These are phyloP conservation scores for Aspergillus biplanus DNA, from an alignment of 495 filamentous ascomycete species.

Conservation along the genomic window DNA sequence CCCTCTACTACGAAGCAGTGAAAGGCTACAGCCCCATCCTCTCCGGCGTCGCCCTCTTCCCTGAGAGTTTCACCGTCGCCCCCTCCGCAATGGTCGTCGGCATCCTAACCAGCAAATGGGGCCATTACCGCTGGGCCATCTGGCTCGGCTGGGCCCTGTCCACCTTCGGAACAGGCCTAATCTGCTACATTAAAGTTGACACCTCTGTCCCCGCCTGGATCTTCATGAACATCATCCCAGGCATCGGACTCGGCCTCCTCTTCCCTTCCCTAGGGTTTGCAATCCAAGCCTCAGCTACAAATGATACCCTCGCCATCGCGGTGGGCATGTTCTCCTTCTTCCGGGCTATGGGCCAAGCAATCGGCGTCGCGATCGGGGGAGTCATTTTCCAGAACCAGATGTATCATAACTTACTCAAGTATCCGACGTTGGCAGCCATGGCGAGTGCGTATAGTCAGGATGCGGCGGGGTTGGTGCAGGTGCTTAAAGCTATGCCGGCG, in stretches of 20 bases:
- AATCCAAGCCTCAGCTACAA: not conserved
- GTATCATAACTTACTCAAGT: not conserved
- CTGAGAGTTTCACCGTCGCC: constrained; percentile 53
- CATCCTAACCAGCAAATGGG: constrained; percentile 34
- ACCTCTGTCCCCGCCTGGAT: not conserved
- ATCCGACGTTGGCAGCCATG: constrained; percentile 22
- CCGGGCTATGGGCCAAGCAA: not conserved
- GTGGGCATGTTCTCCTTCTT: not conserved
- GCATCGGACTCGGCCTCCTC: not conserved
- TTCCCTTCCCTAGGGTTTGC: not conserved
- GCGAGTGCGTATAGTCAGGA: constrained; percentile 57
- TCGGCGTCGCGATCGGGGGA: not conserved
- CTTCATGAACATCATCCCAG: not conserved
- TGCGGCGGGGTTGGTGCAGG: constrained; percentile 58
- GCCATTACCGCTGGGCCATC: not conserved
- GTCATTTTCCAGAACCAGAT: not conserved
- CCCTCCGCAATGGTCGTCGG: constrained; percentile 52
- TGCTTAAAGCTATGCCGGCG: constrained; percentile 59
- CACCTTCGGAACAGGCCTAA: not conserved
- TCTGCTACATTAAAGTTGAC: not conserved
- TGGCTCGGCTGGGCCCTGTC: not conserved
- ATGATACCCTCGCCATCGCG: not conserved
- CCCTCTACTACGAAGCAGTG: constrained; percentile 55
- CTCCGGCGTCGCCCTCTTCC: constrained; percentile 47
- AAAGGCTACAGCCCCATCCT: constrained; percentile 49